These are phyloP conservation scores for Paradendryphiella salina DNA, from an alignment of 2,329 filamentous ascomycete species.

Conservation along the genomic window DNA sequence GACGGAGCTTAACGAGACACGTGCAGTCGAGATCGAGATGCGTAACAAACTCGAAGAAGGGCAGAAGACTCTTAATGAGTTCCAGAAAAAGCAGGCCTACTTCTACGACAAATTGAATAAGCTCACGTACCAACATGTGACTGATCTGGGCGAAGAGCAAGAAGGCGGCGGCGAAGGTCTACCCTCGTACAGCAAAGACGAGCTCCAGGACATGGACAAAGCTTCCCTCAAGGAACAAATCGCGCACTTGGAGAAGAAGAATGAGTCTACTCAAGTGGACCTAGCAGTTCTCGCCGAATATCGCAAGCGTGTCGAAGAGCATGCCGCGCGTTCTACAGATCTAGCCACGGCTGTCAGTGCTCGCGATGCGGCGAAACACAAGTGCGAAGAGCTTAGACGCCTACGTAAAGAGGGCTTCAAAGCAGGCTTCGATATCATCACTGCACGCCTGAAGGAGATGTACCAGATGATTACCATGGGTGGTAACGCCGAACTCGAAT, in stretches of 20 bases:
- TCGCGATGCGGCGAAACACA: conserved; percentile 86
- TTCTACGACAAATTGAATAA: conserved; percentile 91
- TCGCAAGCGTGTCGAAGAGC: conserved; percentile 80
- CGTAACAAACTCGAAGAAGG: conserved; percentile 96
- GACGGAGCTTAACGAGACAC: conserved; percentile 81
- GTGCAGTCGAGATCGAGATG: conserved; percentile 95
- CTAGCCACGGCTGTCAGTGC: conserved; percentile 74
- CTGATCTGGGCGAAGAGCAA: conserved; percentile 62
- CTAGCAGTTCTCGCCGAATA: conserved; percentile 86
- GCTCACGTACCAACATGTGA: conserved; percentile 76
- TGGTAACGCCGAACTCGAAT: conserved; percentile 93
- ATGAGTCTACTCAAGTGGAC: conserved; percentile 84
- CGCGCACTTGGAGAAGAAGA: conserved; percentile 70
- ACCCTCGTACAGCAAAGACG: conserved; percentile 76
- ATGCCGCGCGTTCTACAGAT: conserved; percentile 79
- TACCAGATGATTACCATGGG: conserved; percentile 99
- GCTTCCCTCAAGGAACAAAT: conserved; percentile 66
- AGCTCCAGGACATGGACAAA: conserved; percentile 66
- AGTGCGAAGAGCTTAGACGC: conserved; percentile 87
- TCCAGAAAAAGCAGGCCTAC: conserved; percentile 79
- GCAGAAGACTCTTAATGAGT: conserved; percentile 83
- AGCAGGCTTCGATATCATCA: conserved; percentile 95
- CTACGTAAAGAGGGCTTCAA: conserved; percentile 95
- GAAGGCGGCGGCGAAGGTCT: conserved; percentile 53
- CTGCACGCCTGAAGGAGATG: conserved; percentile 95